phyloP scores from a whole-genome alignment of 345 rosid genomes.

The Bruguiera parviflora region DNA sequence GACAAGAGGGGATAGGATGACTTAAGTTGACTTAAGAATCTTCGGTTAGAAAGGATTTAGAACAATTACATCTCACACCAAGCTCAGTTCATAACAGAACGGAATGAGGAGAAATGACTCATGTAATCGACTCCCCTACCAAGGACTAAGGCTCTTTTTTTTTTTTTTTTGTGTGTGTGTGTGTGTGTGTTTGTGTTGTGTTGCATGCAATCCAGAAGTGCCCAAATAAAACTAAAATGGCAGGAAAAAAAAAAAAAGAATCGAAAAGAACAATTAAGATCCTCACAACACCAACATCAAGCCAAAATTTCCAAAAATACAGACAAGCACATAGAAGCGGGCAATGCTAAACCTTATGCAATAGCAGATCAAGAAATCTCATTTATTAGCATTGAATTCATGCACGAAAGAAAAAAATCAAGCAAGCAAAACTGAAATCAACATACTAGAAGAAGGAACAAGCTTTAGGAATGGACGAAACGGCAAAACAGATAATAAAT shows the following conservation, averaged over 20 bases:
- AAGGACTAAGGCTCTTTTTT: too few relatives aligned
- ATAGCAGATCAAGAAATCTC: not conserved
- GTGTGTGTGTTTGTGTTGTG: too few relatives aligned
- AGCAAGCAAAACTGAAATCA: not conserved
- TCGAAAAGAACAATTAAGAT: not conserved
- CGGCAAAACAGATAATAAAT: not conserved
- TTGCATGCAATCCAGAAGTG: not conserved
- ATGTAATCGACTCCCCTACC: too few relatives aligned
- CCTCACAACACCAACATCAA: not conserved
- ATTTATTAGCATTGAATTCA: slow-evolving; percentile 3
- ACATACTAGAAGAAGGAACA: not conserved
- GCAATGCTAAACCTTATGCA: not conserved
- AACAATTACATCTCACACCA: too few relatives aligned
- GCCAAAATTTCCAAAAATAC: slow-evolving; percentile 2
- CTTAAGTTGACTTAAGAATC: too few relatives aligned
- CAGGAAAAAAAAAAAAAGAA: not conserved
- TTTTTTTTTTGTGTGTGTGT: too few relatives aligned
- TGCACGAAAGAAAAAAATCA: slow-evolving; percentile 1
- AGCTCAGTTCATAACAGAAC: too few relatives aligned
- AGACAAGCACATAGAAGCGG: not conserved
- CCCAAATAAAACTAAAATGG: not conserved
- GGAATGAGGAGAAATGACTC: too few relatives aligned
- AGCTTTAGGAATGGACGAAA: not conserved
- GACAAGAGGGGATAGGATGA: too few relatives aligned
- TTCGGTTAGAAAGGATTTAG: too few relatives aligned